A percentile compares a stretch with the other conserved stretches of the same genome.
Evolutionary conservation across 2,329 filamentous ascomycete species (phyloP).

Genomic region (Chaetomium sp.): DNA sequence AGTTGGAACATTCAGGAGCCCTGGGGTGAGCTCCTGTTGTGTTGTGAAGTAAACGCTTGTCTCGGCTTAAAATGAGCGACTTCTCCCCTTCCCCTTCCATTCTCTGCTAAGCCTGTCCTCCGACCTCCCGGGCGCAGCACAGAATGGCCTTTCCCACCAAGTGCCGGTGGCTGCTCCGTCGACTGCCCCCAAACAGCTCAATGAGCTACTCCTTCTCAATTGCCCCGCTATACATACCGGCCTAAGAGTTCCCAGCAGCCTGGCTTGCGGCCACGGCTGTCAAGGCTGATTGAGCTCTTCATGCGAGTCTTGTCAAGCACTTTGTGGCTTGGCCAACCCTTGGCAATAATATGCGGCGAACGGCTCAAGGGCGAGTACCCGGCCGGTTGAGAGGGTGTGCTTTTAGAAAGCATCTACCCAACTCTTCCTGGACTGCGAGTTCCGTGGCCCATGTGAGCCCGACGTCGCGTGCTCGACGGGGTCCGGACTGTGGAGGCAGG

Average conservation of each 20-base stretch:
- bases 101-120: slow-evolving; percentile 11
- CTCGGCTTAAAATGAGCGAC: slow-evolving; percentile 20
- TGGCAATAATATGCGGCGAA: slow-evolving; percentile 11
- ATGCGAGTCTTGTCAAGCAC: slow-evolving; percentile 14
- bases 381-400: not conserved
- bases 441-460: slow-evolving; percentile 10
- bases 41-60: slow-evolving; percentile 15
- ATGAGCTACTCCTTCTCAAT: slow-evolving; percentile 17
- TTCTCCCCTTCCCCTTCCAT: not conserved
- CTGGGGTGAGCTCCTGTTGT: not conserved
- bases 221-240: slow-evolving; percentile 22
- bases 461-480: slow-evolving; percentile 24
- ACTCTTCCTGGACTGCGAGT: slow-evolving; percentile 2
- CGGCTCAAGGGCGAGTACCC: not conserved
- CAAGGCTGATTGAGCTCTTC: slow-evolving; percentile 18
- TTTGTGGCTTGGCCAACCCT: slow-evolving; percentile 9
- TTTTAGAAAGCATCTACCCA: slow-evolving; percentile 16
- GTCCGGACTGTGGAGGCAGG: slow-evolving; percentile 14
- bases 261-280: slow-evolving; percentile 19
- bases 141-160: slow-evolving; percentile 1
- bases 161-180: slow-evolving; percentile 2
- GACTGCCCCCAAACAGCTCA: slow-evolving; percentile 6
- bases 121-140: not conserved
- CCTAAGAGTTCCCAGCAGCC: slow-evolving; percentile 27
- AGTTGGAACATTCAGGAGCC: not conserved